Evolutionary conservation across 2,329 filamentous ascomycete genomes (phyloP).

Genomic region (Saccharata proteae): DNA sequence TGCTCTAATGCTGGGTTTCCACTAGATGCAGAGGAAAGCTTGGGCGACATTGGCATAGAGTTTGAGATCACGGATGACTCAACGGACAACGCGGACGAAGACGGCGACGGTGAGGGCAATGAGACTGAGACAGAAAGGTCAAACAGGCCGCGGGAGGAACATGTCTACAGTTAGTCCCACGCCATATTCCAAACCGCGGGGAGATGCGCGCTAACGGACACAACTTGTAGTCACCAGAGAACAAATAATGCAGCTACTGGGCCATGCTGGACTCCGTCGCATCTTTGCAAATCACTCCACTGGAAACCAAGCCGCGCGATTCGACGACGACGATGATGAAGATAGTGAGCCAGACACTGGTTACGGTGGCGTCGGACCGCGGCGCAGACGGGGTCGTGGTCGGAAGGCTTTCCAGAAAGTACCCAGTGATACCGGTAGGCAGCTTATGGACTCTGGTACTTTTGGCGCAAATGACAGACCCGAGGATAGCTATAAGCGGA

Average conservation of each 20-base stretch:
- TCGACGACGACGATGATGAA: slow-evolving; percentile 26
- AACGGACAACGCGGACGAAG: slow-evolving; percentile 13
- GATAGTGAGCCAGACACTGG: slow-evolving; percentile 25
- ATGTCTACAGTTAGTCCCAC: slow-evolving; percentile 16
- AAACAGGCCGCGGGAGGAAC: slow-evolving; percentile 7
- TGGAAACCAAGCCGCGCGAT: slow-evolving; percentile 11
- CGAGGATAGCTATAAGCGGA: slow-evolving; percentile 44
- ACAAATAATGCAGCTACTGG: slow-evolving; percentile 43
- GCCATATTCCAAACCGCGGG: slow-evolving; percentile 14
- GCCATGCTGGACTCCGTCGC: slow-evolving; percentile 39
- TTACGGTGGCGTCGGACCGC: slow-evolving; percentile 20
- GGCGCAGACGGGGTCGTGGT: slow-evolving; percentile 35
- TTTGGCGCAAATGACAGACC: slow-evolving; percentile 58
- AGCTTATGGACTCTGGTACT: slow-evolving; percentile 68
- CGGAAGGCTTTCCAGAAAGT: slow-evolving; percentile 60
- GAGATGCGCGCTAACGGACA: slow-evolving; percentile 10
- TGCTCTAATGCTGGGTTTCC: slow-evolving; percentile 6
- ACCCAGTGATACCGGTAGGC: slow-evolving; percentile 62
- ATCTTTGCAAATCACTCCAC: slow-evolving; percentile 32
- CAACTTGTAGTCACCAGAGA: slow-evolving; percentile 31
- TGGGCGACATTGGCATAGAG: slow-evolving; percentile 29
- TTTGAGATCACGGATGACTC: slow-evolving; percentile 22
- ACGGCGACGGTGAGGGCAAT: slow-evolving; percentile 19
- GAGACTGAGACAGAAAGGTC: slow-evolving; percentile 18
- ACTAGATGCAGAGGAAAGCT: slow-evolving; percentile 31